Evolutionary conservation across 2,329 filamentous ascomycete genomes (phyloP).

Genomic region (Neonectria coccinea): DNA sequence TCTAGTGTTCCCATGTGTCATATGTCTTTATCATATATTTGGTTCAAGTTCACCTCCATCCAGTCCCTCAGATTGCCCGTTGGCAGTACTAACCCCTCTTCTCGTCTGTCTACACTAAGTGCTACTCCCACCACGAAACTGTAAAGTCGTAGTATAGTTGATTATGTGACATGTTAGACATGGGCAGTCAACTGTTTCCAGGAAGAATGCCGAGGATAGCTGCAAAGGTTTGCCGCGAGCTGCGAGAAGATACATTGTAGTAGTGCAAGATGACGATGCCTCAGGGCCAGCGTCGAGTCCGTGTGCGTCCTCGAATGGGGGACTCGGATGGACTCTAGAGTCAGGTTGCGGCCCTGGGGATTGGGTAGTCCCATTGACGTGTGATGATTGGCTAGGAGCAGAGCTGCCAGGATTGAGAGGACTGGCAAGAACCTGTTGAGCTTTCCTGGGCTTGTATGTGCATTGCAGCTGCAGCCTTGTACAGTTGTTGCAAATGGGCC

Average conservation of each 20-base stretch:
- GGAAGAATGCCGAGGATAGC: constrained; percentile 30
- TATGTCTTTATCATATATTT: too few species aligned
- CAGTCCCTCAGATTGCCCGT: too few species aligned
- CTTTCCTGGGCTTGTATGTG: constrained; percentile 29
- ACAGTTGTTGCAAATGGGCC: constrained; percentile 34
- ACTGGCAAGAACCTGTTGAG: constrained; percentile 7
- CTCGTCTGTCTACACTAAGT: too few species aligned
- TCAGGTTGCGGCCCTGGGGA: not conserved
- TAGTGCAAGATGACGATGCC: constrained; percentile 12
- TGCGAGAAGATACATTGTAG: constrained; percentile 34
- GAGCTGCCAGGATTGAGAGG: not conserved
- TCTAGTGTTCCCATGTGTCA: too few species aligned
- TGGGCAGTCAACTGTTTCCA: constrained; percentile 36
- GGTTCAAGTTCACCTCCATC: too few species aligned
- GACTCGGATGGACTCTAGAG: not conserved
- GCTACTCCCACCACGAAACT: too few species aligned
- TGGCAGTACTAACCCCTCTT: too few species aligned
- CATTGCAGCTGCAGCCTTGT: constrained; percentile 29
- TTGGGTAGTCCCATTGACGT: not conserved
- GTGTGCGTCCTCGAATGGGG: not conserved
- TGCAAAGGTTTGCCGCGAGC: constrained; percentile 18
- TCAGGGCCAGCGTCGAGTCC: not conserved
- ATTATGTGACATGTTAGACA: too few species aligned
- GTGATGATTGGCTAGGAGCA: not conserved
- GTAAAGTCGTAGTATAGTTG: too few species aligned